These are phyloP conservation scores for Coniochaeta sp. DNA, from an alignment of 2,329 filamentous ascomycete genomes.

Conservation along the genomic window DNA sequence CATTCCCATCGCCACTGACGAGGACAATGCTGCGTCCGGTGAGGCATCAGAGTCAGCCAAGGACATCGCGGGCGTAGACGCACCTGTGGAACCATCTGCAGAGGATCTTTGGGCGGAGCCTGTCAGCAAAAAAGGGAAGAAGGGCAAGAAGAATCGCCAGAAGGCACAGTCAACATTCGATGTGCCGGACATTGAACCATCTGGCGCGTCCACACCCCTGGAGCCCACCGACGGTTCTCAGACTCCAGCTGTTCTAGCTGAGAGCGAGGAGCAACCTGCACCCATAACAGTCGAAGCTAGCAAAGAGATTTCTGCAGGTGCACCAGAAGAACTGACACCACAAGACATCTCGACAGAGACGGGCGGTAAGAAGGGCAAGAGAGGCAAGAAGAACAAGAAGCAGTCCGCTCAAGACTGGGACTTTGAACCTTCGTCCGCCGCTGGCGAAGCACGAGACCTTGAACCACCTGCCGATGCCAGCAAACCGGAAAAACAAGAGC, in stretches of 20 bases:
- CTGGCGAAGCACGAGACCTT: neutral
- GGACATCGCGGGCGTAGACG: neutral
- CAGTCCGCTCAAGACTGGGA: neutral
- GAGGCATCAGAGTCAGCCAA: neutral
- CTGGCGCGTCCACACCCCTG: neutral
- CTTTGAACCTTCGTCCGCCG: neutral
- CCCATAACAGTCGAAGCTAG: neutral
- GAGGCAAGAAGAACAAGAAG: neutral
- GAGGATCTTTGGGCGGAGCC: conserved; percentile 7
- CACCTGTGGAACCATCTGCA: neutral
- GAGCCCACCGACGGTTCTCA: neutral
- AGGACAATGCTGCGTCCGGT: neutral
- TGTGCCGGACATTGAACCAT: neutral
- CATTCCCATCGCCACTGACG: neutral
- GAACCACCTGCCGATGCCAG: neutral
- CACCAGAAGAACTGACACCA: neutral
- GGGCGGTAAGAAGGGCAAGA: conserved; percentile 4
- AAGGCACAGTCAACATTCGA: neutral
- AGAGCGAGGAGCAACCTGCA: neutral
- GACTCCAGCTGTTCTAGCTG: neutral
- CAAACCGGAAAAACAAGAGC: neutral
- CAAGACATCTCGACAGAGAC: neutral
- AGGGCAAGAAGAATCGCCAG: conserved; percentile 9
- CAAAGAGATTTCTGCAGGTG: neutral
- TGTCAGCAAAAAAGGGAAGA: conserved; percentile 6